Evolutionary conservation across 1,284 basidiomycete genomes (phyloP), one percentile per base, ranked within the genome.

Genomic region (Ustilago trichophora): DNA sequence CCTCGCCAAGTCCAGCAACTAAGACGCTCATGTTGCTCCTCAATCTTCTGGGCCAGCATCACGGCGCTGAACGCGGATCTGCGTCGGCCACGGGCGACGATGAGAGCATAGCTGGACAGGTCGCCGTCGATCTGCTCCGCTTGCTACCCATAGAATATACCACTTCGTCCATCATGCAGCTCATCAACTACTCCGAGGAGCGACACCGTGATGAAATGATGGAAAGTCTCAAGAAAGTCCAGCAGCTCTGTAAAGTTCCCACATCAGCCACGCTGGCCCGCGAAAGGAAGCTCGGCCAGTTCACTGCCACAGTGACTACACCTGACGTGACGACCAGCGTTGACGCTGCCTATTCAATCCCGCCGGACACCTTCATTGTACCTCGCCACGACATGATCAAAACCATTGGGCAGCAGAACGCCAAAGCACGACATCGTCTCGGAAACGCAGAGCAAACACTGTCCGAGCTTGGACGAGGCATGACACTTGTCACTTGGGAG

Each of bases 11-110:
- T 33, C 69, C 72, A 13, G 53, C 55, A 2, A 58, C 56, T 18
- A 54, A 62, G 40, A 52, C 65, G n/a, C 62, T 73, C 29, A 68
- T 73, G 67, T 51, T 48, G 18, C 41, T 73, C 10, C 57, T 73
- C 49, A 34, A 53, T 19, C 18, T 62, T 0, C 12, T 70, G 8
- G 67, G 67, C n/a, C 63, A 55, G 11, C 38, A 54, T 21, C 12
- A 54, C 40, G 15, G 35, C 54, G 36, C 51, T 54, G 44, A 56
- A 66, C 22, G 47, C 46, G n/a, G 9, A 13, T 6, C 42, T 6
- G 8, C 13, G n/a, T 5, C 35, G 11, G 13, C 13, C 12, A 16
- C 8, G 13, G 24, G 29, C 21, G 6, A 24, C 18, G 10, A 46
- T 6, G 40, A 42, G 6, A 19, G 10, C 10, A 24, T 13, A 13